Conservation (phyloP, 129 eudicot species). For the Pittosporum tobira region DNA sequence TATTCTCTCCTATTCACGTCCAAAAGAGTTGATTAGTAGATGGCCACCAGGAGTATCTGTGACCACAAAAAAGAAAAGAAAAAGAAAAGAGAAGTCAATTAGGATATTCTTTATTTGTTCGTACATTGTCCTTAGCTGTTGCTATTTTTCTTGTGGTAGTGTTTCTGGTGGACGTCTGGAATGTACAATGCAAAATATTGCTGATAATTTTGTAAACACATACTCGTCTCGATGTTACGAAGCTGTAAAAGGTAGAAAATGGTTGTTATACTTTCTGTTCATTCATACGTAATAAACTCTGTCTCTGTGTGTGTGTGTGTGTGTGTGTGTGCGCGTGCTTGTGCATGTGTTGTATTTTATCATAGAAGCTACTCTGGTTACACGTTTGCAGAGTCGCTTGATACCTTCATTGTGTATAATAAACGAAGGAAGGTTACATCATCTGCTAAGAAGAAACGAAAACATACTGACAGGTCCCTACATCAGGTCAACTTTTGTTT, state of each 20-base stretch:
- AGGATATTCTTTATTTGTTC: neutral
- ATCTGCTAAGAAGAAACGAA: constrained; percentile 92
- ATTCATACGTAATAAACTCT: neutral
- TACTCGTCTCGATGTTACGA: constrained; percentile 50
- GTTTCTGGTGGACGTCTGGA: constrained; percentile 92
- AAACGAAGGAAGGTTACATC: constrained; percentile 93
- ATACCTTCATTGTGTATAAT: constrained; percentile 88
- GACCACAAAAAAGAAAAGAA: no score
- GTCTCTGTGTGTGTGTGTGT: neutral
- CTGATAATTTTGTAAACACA: constrained; percentile 67
- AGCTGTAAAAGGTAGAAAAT: constrained; percentile 58
- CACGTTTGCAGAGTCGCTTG: constrained; percentile 53
- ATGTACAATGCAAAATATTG: constrained; percentile 98
- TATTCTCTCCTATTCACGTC: neutral
- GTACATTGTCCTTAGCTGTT: neutral
- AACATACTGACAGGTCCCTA: constrained; percentile 57
- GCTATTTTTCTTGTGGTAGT: constrained; percentile 31
- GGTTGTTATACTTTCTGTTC: neutral
- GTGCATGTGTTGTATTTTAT: constrained; percentile 1
- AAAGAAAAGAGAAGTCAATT: no score
- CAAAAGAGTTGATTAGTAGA: neutral
- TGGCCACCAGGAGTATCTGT: neutral
- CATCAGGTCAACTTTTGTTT: constrained; percentile 60
- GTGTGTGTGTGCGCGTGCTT: neutral
- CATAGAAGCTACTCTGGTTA: constrained; percentile 5